phyloP scores from a whole-genome alignment of 2,329 filamentous ascomycete species.

The Alternaria dauci region DNA sequence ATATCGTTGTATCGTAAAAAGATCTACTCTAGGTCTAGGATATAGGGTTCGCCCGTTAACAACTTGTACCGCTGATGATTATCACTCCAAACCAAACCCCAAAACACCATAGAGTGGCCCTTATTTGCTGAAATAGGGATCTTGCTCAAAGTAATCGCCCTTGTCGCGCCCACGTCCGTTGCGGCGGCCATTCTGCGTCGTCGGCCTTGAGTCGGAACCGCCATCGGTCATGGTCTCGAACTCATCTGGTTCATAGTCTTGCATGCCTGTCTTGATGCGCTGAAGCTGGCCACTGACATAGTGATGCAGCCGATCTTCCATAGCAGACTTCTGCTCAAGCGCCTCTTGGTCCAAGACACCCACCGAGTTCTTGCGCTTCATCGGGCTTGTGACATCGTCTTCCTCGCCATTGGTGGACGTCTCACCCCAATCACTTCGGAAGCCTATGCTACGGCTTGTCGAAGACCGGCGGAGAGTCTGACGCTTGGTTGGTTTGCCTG shows the following conservation, averaged over 20 bases:
- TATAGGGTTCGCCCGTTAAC: slow-evolving; percentile 17
- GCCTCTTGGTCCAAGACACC: slow-evolving; percentile 63
- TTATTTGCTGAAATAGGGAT: slow-evolving; percentile 39
- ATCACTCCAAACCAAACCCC: background rate
- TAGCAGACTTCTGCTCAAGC: slow-evolving; percentile 47
- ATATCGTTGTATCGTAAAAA: slow-evolving; percentile 7
- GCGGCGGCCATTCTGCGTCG: slow-evolving; percentile 35
- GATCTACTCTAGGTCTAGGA: slow-evolving; percentile 31
- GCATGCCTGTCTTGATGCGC: slow-evolving; percentile 70
- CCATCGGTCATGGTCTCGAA: slow-evolving; percentile 66
- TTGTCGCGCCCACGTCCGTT: slow-evolving; percentile 30
- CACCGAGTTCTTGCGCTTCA: slow-evolving; percentile 57
- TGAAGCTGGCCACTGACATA: slow-evolving; percentile 85
- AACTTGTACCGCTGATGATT: slow-evolving; percentile 13
- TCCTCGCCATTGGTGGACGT: slow-evolving; percentile 50
- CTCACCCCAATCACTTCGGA: slow-evolving; percentile 75
- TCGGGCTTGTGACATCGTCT: slow-evolving; percentile 41
- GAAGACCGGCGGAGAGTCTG: slow-evolving; percentile 77
- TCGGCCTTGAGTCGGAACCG: slow-evolving; percentile 29
- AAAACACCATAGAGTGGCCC: background rate
- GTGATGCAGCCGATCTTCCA: slow-evolving; percentile 72
- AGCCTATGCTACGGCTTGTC: slow-evolving; percentile 82
- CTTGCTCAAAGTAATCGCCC: slow-evolving; percentile 42
- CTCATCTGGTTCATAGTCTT: slow-evolving; percentile 66
- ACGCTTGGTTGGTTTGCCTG: slow-evolving; percentile 53